Base-by-base conservation (phyloP, 2,329 filamentous ascomycete genomes). In the Penicillium sp. region DNA sequence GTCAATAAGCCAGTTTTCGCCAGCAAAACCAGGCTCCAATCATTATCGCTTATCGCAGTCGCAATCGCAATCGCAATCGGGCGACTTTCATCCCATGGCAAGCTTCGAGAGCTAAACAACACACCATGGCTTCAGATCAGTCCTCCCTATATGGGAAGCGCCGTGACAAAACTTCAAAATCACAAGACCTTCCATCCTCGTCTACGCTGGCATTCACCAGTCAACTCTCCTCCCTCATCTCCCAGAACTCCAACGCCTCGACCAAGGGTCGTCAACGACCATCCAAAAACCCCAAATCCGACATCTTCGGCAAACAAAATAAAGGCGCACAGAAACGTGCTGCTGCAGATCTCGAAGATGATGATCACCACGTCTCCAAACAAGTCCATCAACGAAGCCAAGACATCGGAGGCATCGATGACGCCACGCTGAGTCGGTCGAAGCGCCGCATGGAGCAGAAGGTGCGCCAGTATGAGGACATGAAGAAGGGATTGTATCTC, bases 401-500 rank as follows among this genome's bases (percentile, higher is more conserved):
- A 44, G 84, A 88, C 63, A 82, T 87, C 51, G 88, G 82, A 10
- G 71, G 68, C 12, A 75, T 87, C 26, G 85, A 88, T 60, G 75
- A 79, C 13, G 77, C 75, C 9, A 74, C 79, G 16, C 77, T 83
- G 67, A 76, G 82, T 77, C 84, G 88, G 51, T 87, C 89, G 21
- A 88, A 86, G 70, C 83, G 86, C 59, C 89, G 86, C 66, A 89
- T 99, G 86, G 86, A 95, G 67, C 87, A 91, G 74, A 99, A 99
- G 73, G 90, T 89, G 3, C 83, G 88, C 4, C 75, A 94, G 2
- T 99, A 99, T 72, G 86, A 88, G 6, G 88, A 89, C 34, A 87
- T 99, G 84, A 95, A 95, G 73, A 82, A 89, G 31, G 92, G 93
- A n/a, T 87, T 95, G 66, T 86, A 89, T 71, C 77, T 89, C n/a